phyloP scores from a whole-genome alignment of 257 asterid genomes.

The Ocimum tenuiflorum region DNA sequence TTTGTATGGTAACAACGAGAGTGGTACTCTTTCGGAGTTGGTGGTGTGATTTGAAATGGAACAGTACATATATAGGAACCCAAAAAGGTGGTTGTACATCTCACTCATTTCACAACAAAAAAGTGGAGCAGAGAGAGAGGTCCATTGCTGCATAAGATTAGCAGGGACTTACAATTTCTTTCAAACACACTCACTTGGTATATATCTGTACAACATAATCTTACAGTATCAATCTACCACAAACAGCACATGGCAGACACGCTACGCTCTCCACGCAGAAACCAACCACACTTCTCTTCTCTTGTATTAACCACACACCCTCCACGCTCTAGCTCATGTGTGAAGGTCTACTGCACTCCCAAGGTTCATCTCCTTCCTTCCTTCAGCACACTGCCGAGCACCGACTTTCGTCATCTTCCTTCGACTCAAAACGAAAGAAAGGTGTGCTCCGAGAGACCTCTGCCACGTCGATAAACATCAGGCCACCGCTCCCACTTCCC shows the following conservation, averaged over 20 bases:
- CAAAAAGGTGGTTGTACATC: constrained; percentile 19
- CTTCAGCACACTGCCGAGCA: background rate
- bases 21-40: too few species aligned
- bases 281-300: constrained; percentile 11
- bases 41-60: too few species aligned
- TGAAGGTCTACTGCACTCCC: constrained; percentile 17
- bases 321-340: constrained; percentile 20
- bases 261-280: constrained; percentile 23
- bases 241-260: constrained; percentile 26
- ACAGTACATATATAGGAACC: constrained; percentile 12
- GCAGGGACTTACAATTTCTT: constrained; percentile 17
- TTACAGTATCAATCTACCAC: constrained; percentile 27
- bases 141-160: too few species aligned
- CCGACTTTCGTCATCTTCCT: background rate
- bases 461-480: constrained; percentile 9
- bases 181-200: constrained; percentile 17
- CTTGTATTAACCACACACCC: constrained; percentile 15
- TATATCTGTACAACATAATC: constrained; percentile 39
- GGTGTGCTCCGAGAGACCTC: constrained; percentile 16
- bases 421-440: background rate
- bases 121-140: background rate
- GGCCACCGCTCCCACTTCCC: constrained; percentile 13
- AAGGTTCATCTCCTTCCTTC: constrained; percentile 12
- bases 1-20: too few species aligned
- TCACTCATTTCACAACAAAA: constrained; percentile 27